Base-by-base conservation (phyloP, 352 stramenopile genomes). In the Globisporangium viniferum region DNA sequence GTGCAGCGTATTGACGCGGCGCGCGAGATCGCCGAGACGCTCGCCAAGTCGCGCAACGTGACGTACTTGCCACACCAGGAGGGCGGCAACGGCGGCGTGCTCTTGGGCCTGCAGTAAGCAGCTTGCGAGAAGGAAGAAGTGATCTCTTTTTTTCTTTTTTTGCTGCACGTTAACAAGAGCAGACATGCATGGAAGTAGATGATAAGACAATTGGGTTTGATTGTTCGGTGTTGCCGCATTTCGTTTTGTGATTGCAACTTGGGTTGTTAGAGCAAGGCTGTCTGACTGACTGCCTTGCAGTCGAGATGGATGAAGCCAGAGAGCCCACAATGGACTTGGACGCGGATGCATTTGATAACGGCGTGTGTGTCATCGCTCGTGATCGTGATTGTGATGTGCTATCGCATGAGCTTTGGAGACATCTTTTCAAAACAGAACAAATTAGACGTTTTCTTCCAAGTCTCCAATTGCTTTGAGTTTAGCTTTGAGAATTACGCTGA, bases 1-100 rank as follows among this genome's bases (percentile, higher is more conserved):
- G 97, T 99, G 64, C 94, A 98, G 77, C 95, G 97, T 76, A 99
- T 99, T 71, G 98, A 99, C 79, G 98, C 98, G 15, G 98, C 98
- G n/a, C 98, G 98, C 71, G 97, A 99, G 78, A 99, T 99, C 77
- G 98, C 98, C 5, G 91, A 94, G 80, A 99, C 97, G 48, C 86
- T 99, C 35, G 94, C 98, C 59, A 95, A 93, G 77, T 98, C 93
- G 62, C 93, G 97, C 72, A 99, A 99, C 81, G 90, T 99, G 62
- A 98, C 97, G 60, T 99, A 99, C 88, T 83, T 99, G 67, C 98
- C 98, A 44, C 92, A 94, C 65, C 86, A 96, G 72, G 79, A 90
- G 10, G 84, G 84, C 64, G 77, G 82, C 75, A 98, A 91, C 73
- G 87, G 87, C 58, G 88, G 88, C 39, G 87, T 96, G 75, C 77